Base-by-base conservation (phyloP, 129 eudicot genomes). In the Lonicera japonica region DNA sequence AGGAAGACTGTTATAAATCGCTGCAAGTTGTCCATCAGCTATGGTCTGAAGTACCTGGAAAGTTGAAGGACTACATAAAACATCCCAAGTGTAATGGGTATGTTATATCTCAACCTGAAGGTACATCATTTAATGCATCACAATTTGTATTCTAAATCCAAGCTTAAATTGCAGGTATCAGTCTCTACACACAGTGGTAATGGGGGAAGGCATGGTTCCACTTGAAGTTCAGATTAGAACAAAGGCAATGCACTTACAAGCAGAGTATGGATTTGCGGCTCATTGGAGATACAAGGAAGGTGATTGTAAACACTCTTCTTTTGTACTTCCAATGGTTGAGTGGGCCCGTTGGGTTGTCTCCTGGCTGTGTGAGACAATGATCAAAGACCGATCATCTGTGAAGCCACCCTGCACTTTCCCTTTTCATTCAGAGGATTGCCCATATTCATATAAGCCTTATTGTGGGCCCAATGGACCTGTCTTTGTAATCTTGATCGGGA, bases 241-340 rank as follows among this genome's bases (percentile, higher is more conserved):
- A n/a, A 70, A 68, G 60, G 79, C 82, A 56, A 94, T 88, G 99
- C 96, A 94, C 75, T 78, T 85, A 48, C 96, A 88, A 51, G 96
- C 96, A 4, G 99, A 94, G 66, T 88, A 64, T 75, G 99, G 99
- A 40, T 78, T 94, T 69, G 96, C 99, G n/a, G 99, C 99, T 45
- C 99, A 94, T 43, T 94, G 99, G 99, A 85, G 95, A 66, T 94
- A 88, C 87, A 94, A 94, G 67, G 99, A 94, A 78, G 87, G 87
- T 16, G 89, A 83, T 16, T 80, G 89, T 46, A 72, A 83, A 75
- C 88, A 82, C 81, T 65, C 92, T n/a, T 85, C 96, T 14, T 94
- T 85, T 70, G 92, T 88, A 58, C 86, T 94, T 74, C 95, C 88
- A 68, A 94, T 85, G 99, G 95, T 88, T 39, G 92, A 94, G 63